Conservation (phyloP, 441 rosid genomes). For the Kokia cookei region DNA sequence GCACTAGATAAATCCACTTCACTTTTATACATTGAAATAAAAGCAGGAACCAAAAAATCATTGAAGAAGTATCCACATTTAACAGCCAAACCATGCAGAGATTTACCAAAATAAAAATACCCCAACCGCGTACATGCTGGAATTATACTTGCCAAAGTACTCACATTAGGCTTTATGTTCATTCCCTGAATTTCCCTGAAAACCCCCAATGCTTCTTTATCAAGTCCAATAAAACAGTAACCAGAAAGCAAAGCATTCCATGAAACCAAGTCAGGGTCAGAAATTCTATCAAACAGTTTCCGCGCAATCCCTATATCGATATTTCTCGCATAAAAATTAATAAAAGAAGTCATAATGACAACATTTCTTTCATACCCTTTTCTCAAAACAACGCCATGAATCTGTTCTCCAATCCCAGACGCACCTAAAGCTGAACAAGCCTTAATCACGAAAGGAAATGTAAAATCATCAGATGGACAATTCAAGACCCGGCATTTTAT, state of each 20-base stretch:
- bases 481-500: constrained; percentile 18
- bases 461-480: constrained; percentile 29
- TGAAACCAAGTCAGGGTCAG: constrained; percentile 47
- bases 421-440: constrained; percentile 34
- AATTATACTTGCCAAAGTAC: constrained; percentile 38
- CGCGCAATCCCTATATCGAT: constrained; percentile 24
- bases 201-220: constrained; percentile 25
- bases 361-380: constrained; percentile 32
- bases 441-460: constrained; percentile 44
- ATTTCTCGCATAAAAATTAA: constrained; percentile 32
- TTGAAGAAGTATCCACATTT: constrained; percentile 30
- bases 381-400: constrained; percentile 41
- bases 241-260: constrained; percentile 47
- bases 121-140: constrained; percentile 36
- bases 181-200: constrained; percentile 14
- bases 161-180: constrained; percentile 38
- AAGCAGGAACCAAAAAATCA: constrained; percentile 38
- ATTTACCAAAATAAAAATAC: constrained; percentile 23
- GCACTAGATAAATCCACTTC: constrained; percentile 26
- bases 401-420: constrained; percentile 24
- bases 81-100: constrained; percentile 35
- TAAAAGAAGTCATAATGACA: constrained; percentile 30
- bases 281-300: constrained; percentile 28
- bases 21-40: constrained; percentile 41
- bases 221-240: constrained; percentile 34